Base-by-base conservation (phyloP, 2,329 filamentous ascomycete species). In the Macrophomina tecta region DNA sequence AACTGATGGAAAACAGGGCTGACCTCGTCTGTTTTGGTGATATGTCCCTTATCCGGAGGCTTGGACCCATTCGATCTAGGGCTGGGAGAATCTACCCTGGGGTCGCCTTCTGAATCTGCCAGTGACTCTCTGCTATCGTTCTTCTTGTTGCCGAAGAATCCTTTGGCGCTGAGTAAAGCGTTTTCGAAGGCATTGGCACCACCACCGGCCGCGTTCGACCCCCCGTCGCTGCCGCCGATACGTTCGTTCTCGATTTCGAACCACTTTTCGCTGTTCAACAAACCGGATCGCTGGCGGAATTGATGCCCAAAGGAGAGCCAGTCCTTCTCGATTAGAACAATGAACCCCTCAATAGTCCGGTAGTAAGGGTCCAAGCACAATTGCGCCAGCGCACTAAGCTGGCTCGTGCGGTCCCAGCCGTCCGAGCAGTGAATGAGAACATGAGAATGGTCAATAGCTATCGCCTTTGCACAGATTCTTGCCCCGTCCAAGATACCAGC, bases 1-100 rank as follows among this genome's bases (percentile, higher is more conserved):
- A 98, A 99, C 75, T 99, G 95, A 73, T 99, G 95, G 79, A 99
- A 99, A 30, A 99, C 92, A 0, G 95, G 95, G 68, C 93, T 96
- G 40, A 96, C 91, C 81, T 98, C 95, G 71, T 92, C 95, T n/a
- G 90, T 89, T 68, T 89, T 89, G 0, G 93, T 97, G 9, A 89
- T 86, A 16, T 62, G 56, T 72, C 92, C 88, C 70, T 87, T 86
- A 51, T 84, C 81, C 71, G 72, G 75, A 65, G 72, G 67, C 5
- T 70, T 72, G 4, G 75, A 71, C 16, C 74, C 67, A 51, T 80
- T 76, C 64, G 79, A 71, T 34, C 56, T 52, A 16, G 53, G 36
- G 52, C 42, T 61, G n/a, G 65, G 55, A 48, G 65, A 53, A 23
- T 67, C 65, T 16, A 42, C 46, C 42, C 38, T 55, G 45, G 82